These are phyloP conservation scores for Penicillium sp. DNA, from an alignment of 2,329 filamentous ascomycete genomes.

Conservation along the genomic window DNA sequence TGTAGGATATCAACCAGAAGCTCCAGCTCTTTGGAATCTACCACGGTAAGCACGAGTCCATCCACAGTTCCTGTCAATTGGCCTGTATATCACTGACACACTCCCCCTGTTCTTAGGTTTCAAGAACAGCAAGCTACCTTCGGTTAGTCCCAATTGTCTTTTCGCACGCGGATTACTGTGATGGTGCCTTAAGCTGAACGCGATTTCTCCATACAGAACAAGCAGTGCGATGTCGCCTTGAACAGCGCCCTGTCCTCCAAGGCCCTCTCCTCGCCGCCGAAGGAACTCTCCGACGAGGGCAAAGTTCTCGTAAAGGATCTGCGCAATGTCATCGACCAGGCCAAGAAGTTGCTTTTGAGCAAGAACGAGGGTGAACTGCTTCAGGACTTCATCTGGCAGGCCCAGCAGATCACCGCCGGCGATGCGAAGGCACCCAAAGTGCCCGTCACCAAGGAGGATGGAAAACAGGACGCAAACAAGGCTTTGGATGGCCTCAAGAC, in stretches of 20 bases:
- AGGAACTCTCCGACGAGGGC: constrained; percentile 78
- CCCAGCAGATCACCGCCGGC: constrained; percentile 67
- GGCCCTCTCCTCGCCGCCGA: constrained; percentile 66
- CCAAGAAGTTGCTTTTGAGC: constrained; percentile 78
- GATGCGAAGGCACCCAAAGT: constrained; percentile 61
- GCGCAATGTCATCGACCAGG: constrained; percentile 74
- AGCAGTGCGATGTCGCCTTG: constrained; percentile 90
- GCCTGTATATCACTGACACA: no score
- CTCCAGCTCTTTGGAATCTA: constrained; percentile 92
- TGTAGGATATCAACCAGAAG: constrained; percentile 78
- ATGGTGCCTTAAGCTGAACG: constrained; percentile 10
- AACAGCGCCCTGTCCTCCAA: constrained; percentile 79
- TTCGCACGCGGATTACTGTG: background rate
- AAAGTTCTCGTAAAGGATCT: constrained; percentile 73
- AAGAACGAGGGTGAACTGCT: constrained; percentile 95
- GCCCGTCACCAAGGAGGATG: constrained; percentile 71
- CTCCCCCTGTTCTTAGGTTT: no score
- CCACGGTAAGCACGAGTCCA: constrained; percentile 54
- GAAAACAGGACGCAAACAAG: constrained; percentile 78
- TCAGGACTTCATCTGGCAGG: constrained; percentile 97
- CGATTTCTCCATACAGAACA: constrained; percentile 59
- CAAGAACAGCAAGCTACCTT: constrained; percentile 83
- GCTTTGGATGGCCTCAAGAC: constrained; percentile 82
- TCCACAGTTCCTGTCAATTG: no score
- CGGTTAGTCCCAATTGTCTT: constrained; percentile 56